A percentile compares a stretch with the other conserved stretches of the same genome.
phyloP scores from a whole-genome alignment of 805 yeast genomes.

The Zygoascus bituminiphila region DNA sequence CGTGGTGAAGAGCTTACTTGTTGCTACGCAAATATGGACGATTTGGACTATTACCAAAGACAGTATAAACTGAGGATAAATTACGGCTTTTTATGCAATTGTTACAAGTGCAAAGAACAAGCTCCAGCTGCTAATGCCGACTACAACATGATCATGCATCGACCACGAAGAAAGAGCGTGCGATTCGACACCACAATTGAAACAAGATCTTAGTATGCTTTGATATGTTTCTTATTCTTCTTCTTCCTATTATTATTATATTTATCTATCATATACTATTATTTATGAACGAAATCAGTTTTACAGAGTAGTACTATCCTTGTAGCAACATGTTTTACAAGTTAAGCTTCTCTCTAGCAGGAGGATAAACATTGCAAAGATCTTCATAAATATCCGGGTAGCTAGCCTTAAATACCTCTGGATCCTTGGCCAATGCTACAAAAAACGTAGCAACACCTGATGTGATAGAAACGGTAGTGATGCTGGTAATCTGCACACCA shows the following conservation, averaged over 20 bases:
- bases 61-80: conserved; percentile 57
- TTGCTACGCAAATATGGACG: conserved; percentile 49
- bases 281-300: neutral
- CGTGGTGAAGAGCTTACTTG: conserved; percentile 63
- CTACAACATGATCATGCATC: conserved; percentile 1
- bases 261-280: neutral
- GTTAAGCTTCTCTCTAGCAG: conserved; percentile 48
- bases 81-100: conserved; percentile 73
- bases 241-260: conserved; percentile 2
- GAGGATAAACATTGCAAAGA: conserved; percentile 58
- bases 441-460: conserved; percentile 80
- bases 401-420: conserved; percentile 67
- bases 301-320: neutral
- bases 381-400: conserved; percentile 63
- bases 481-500: conserved; percentile 65
- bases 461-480: conserved; percentile 65
- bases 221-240: neutral
- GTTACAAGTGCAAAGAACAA: conserved; percentile 58
- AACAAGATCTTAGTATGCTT: neutral
- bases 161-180: conserved; percentile 21
- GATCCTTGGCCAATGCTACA: conserved; percentile 76
- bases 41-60: conserved; percentile 52
- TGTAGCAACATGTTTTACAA: conserved; percentile 3
- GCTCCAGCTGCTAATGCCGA: conserved; percentile 29
- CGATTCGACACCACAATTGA: conserved; percentile 12